Percentiles rank a stretch among this genome's conserved stretches.
Evolutionary conservation across 2,329 filamentous ascomycete species (phyloP).

Genomic region (Diaporthe helianthi): DNA sequence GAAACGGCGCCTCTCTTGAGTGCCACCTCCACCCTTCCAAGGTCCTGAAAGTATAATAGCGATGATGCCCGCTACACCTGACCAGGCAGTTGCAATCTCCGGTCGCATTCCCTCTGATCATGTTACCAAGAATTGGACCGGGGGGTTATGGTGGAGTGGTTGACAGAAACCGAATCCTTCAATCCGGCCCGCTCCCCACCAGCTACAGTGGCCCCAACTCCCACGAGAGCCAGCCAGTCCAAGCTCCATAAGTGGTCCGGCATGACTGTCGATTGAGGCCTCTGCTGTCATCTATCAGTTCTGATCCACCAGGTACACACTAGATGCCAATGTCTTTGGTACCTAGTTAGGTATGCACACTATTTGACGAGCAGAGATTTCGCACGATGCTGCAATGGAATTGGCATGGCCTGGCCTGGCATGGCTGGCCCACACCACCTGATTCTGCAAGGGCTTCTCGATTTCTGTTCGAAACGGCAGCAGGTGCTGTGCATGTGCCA

Average conservation of each 20-base stretch:
- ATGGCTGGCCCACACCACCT: conserved; percentile 5
- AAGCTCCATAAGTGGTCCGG: not conserved
- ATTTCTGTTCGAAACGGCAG: conserved; percentile 20
- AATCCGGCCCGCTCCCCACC: conserved; percentile 24
- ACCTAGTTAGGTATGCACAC: not conserved
- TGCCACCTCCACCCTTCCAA: not conserved
- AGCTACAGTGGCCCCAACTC: conserved; percentile 4
- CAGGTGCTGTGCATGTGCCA: conserved; percentile 13
- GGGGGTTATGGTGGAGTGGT: not conserved
- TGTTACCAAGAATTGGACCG: conserved; percentile 9
- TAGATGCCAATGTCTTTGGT: not conserved
- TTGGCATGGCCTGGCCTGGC: conserved; percentile 7
- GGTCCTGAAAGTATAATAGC: conserved; percentile 14
- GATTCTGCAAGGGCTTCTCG: conserved; percentile 17
- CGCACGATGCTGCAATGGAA: conserved; percentile 7
- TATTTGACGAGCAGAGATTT: not conserved
- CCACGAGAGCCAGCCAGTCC: not conserved
- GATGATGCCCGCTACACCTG: conserved; percentile 18
- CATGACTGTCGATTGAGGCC: not conserved
- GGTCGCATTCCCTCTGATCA: conserved; percentile 20
- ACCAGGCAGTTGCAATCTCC: conserved; percentile 15
- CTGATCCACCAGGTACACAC: not conserved
- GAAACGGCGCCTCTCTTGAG: not conserved
- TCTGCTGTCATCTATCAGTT: not conserved
- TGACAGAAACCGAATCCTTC: conserved; percentile 18